A percentile compares a stretch with the other conserved stretches of the same genome.
These are phyloP conservation scores for Geotrichum fermentans DNA, from an alignment of 1,139 yeast species.

Conservation along the genomic window DNA sequence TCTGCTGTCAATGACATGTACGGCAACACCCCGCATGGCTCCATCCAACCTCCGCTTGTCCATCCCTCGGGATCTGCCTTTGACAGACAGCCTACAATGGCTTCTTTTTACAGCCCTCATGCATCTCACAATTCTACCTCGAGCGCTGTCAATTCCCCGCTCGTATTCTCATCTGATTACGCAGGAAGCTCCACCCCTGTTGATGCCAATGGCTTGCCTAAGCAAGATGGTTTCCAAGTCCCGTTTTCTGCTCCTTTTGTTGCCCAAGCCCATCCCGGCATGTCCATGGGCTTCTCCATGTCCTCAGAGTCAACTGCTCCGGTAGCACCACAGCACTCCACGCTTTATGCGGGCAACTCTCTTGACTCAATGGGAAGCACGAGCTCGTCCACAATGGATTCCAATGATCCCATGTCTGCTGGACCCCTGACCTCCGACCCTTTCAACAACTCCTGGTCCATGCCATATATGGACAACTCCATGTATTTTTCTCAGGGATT, in stretches of 20 bases:
- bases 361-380: neutral
- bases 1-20: slow-evolving; percentile 8
- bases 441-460: neutral
- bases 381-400: neutral
- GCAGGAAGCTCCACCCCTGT: neutral
- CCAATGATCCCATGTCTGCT: slow-evolving; percentile 1
- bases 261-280: neutral
- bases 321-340: neutral
- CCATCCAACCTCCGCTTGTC: neutral
- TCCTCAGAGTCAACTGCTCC: neutral
- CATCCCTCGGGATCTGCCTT: neutral
- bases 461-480: slow-evolving; percentile 1
- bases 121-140: neutral
- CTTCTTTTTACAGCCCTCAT: slow-evolving; percentile 4
- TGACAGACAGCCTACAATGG: neutral
- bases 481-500: neutral
- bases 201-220: neutral
- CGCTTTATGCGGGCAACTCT: neutral
- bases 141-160: neutral
- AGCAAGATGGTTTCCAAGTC: neutral
- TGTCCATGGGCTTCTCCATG: neutral
- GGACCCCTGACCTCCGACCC: neutral
- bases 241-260: neutral
- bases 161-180: neutral
- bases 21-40: no score